A percentile compares a stretch with the other conserved stretches of the same genome.
phyloP scores from a whole-genome alignment of 768 basidiomycete genomes.

The Ramaria rubella region DNA sequence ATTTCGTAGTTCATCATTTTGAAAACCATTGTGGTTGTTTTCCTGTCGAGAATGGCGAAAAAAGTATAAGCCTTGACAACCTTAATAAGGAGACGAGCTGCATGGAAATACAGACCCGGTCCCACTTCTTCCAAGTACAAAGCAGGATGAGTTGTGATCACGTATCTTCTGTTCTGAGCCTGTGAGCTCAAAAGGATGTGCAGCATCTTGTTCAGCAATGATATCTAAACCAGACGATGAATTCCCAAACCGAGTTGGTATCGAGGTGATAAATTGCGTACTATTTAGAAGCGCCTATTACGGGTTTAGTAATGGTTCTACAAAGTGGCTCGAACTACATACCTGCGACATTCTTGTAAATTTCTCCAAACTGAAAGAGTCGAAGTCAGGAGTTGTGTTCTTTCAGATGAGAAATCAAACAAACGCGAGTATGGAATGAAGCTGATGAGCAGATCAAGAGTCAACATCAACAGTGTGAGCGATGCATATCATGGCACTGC shows the following conservation, averaged over 20 bases:
- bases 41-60: constrained; percentile 32
- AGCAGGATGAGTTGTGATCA: constrained; percentile 53
- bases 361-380: constrained; percentile 36
- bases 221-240: constrained; percentile 32
- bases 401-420: constrained; percentile 25
- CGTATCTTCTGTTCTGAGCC: constrained; percentile 50
- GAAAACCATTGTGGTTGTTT: constrained; percentile 72
- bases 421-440: background rate
- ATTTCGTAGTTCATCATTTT: constrained; percentile 40
- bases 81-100: no score
- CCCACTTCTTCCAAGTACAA: constrained; percentile 64
- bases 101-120: constrained; percentile 46
- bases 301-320: background rate
- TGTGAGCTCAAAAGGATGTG: constrained; percentile 30
- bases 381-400: constrained; percentile 25
- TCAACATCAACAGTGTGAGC: background rate
- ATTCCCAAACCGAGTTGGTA: background rate
- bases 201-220: constrained; percentile 40
- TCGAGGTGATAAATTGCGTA: constrained; percentile 16
- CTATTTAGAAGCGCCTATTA: constrained; percentile 30
- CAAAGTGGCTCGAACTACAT: constrained; percentile 5
- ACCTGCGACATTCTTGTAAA: constrained; percentile 39
- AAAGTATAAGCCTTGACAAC: background rate
- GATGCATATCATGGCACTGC: constrained; percentile 42
- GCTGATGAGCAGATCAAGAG: background rate